Evolutionary conservation across 306 rosid species (phyloP).

Genomic region (Lupinus albus): DNA sequence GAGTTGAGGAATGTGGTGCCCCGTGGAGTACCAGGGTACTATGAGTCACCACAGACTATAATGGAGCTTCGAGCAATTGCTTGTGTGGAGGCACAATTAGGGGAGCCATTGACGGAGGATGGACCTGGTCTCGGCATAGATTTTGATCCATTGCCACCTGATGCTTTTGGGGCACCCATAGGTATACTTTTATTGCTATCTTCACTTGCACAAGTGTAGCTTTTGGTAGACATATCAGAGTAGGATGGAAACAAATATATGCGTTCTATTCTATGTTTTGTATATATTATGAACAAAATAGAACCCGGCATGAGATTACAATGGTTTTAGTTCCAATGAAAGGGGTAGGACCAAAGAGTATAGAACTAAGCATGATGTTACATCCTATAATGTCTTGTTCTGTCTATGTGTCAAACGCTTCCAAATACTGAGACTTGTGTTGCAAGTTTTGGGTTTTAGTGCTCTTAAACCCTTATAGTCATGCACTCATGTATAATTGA

Average conservation of each 20-base stretch:
- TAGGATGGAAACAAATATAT: too few species aligned
- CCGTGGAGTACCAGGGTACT: conserved; percentile 58
- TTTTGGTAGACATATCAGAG: too few species aligned
- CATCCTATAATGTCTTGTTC: too few species aligned
- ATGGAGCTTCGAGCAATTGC: conserved; percentile 89
- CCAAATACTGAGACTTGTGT: conserved; percentile 12
- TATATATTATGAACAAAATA: too few species aligned
- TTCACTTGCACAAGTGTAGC: neutral
- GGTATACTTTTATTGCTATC: conserved; percentile 51
- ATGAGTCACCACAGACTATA: conserved; percentile 68
- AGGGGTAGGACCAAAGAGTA: too few species aligned
- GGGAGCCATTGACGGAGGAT: conserved; percentile 89
- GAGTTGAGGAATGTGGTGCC: conserved; percentile 63
- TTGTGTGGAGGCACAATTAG: conserved; percentile 91
- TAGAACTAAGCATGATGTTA: too few species aligned
- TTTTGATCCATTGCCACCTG: conserved; percentile 93
- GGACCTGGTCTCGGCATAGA: conserved; percentile 91
- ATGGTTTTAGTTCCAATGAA: too few species aligned
- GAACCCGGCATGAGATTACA: too few species aligned
- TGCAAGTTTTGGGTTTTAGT: conserved; percentile 1
- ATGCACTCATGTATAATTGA: conserved; percentile 4
- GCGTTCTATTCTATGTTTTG: too few species aligned
- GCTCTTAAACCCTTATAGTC: conserved; percentile 6
- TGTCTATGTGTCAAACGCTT: too few species aligned
- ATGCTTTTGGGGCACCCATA: conserved; percentile 93